Conservation (phyloP, 176 grass and related monocot genomes). For the Lolium rigidum region DNA sequence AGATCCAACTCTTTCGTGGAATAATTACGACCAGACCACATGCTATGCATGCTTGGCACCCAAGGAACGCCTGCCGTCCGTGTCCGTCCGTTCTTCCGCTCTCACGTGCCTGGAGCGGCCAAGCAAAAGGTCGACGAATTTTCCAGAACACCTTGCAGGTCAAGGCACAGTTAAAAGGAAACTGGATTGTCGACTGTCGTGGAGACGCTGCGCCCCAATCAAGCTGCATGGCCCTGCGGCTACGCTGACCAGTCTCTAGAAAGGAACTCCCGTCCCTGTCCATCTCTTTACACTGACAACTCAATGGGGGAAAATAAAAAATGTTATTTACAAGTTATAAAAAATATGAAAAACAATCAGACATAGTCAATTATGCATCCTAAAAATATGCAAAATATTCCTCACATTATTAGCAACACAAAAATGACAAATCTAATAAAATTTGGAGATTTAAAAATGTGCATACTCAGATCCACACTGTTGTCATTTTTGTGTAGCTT, state of each 20-base stretch:
- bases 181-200: background rate
- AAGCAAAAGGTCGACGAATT: background rate
- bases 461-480: too few relatives aligned
- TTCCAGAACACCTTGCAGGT: background rate
- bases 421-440: too few relatives aligned
- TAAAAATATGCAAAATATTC: too few relatives aligned
- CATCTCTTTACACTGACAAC: background rate
- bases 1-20: background rate
- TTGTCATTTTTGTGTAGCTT: too few relatives aligned
- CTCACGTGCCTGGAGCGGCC: background rate
- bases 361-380: too few relatives aligned
- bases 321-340: too few relatives aligned
- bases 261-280: background rate
- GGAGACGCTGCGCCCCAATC: background rate
- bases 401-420: too few relatives aligned
- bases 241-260: background rate
- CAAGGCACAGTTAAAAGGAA: background rate
- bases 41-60: constrained; percentile 18
- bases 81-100: too few relatives aligned
- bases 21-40: background rate
- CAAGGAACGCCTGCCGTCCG: constrained; percentile 1
- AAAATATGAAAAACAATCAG: too few relatives aligned
- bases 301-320: background rate
- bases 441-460: too few relatives aligned
- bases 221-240: background rate